A percentile compares a stretch with the other conserved stretches of the same genome.
Evolutionary conservation across 768 basidiomycete species (phyloP).

Genomic region (Auricularia cornea): DNA sequence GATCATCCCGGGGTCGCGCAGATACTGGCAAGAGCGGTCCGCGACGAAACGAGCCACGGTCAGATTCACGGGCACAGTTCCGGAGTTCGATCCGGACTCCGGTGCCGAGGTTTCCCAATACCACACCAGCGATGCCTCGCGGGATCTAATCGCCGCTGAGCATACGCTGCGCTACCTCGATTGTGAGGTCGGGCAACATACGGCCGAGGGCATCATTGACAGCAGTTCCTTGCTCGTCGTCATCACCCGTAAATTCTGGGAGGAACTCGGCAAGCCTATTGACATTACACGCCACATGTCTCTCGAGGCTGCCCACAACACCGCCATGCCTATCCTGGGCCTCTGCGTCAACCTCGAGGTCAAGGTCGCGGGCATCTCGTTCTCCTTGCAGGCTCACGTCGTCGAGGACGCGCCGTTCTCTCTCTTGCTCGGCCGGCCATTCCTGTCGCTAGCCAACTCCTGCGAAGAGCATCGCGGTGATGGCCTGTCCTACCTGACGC

Average conservation of each 20-base stretch:
- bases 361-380: not conserved
- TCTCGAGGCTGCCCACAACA: not conserved
- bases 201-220: not conserved
- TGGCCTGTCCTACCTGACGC: not conserved
- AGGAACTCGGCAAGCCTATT: not conserved
- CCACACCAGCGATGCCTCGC: not conserved
- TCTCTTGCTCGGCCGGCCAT: conserved; percentile 9
- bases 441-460: not conserved
- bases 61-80: not conserved
- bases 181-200: not conserved
- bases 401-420: conserved; percentile 8
- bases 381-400: conserved; percentile 8
- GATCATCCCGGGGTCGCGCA: not conserved
- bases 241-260: not conserved
- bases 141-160: not conserved
- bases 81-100: not conserved
- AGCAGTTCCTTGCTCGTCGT: not conserved
- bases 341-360: conserved; percentile 1
- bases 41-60: not conserved
- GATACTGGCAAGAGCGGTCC: not conserved
- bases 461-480: not conserved
- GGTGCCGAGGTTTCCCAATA: not conserved
- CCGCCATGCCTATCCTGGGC: not conserved
- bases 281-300: not conserved
- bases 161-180: not conserved